Evolutionary conservation across 1,139 yeast species (phyloP), one percentile per base, ranked within the genome.

Genomic region (Debaryomyces coudertii): DNA sequence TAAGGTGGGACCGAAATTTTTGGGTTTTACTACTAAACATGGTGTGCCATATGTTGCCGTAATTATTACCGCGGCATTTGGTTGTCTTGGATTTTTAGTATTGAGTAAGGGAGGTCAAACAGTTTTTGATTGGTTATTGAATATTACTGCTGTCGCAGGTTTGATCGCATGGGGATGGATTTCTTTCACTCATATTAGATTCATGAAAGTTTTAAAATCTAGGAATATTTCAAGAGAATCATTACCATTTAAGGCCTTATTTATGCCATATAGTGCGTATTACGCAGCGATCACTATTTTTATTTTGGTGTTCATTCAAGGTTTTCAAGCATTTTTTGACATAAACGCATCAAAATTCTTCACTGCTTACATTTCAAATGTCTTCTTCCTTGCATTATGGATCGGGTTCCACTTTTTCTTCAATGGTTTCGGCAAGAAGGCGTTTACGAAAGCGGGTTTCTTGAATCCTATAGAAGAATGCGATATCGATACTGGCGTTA

Each of bases 51-150:
- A 72, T 54, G 62, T 71, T 36, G 76, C 87, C 12, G 90, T 86
- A 25, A 45, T 77, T 1, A 62, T 73, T 55, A 83, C 90, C 5
- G 69, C 90, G 4, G 58, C 75, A 0, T 79, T 85, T 56, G 93
- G 93, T 41, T 68, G 80, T 28, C 70, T 81, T 52, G 90, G 90
- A 1, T 85, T 82, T 63, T 75, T 92, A 74, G 88, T 85, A 34
- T 73, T 82, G 48, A 77, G 86, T 28, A 66, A 76, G 15, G 66
- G 72, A 45, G 95, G 96, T 43, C 70, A 73, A 27, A 72, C 77
- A 12, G 97, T 90, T 7, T 92, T 90, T 71, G 69, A 77, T 55
- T 92, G 96, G 92, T 79, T 92, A 53, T 78, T 90, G 55, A 89
- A 88, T 66, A 83, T 92, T 54, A 79, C 90, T 29, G 87, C 90